These are phyloP conservation scores for Carex myosuroides DNA, from an alignment of 176 grass and related monocot genomes.

Conservation along the genomic window DNA sequence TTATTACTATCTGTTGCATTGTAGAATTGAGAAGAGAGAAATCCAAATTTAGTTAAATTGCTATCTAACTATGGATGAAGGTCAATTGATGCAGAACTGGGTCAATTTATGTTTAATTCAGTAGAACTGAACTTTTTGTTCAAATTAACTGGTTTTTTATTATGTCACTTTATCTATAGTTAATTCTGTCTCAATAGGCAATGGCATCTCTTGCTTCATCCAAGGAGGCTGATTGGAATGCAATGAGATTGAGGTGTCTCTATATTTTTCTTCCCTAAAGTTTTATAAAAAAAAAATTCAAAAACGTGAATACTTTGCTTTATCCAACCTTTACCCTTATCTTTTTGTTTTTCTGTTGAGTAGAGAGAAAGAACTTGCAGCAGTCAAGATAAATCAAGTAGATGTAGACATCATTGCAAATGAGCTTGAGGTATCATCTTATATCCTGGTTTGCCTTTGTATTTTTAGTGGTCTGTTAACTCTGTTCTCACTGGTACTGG, in stretches of 20 bases:
- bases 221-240: conserved; percentile 82
- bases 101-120: too few species aligned
- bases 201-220: conserved; percentile 98
- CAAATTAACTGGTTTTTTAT: too few species aligned
- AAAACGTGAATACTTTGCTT: background rate
- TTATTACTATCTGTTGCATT: too few species aligned
- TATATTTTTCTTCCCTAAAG: background rate
- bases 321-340: background rate
- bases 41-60: too few species aligned
- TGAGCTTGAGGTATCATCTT: conserved; percentile 66
- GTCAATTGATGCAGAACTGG: too few species aligned
- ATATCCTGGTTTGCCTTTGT: background rate
- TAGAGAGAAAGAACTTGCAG: conserved; percentile 97
- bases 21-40: too few species aligned
- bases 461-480: background rate
- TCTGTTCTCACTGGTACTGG: background rate
- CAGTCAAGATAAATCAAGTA: conserved; percentile 80
- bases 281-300: background rate
- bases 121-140: too few species aligned
- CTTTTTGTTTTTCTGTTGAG: background rate
- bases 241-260: conserved; percentile 63
- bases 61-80: too few species aligned
- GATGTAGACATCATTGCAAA: conserved; percentile 92
- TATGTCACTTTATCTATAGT: background rate
- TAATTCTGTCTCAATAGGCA: conserved; percentile 41